Evolutionary conservation across 345 rosid genomes (phyloP).

Genomic region (Syzygium oleosum): DNA sequence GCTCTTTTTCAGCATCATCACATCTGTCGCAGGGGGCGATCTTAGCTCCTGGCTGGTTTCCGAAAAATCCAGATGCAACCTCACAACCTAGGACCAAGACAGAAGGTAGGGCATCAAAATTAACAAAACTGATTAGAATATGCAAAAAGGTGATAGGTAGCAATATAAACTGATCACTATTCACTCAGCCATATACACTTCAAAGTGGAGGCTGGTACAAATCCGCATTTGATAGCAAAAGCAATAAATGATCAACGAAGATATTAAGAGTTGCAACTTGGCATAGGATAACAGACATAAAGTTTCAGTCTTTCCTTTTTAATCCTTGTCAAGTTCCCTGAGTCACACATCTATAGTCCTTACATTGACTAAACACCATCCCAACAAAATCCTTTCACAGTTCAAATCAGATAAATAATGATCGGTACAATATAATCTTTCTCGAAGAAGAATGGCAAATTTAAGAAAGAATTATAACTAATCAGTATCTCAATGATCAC

Average conservation of each 20-base stretch:
- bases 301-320: background rate
- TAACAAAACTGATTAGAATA: background rate
- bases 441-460: background rate
- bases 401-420: background rate
- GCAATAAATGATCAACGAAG: background rate
- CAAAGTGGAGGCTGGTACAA: background rate
- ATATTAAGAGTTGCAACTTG: background rate
- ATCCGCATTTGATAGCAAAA: background rate
- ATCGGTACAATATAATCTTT: background rate
- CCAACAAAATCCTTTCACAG: background rate
- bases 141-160: background rate
- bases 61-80: conserved; percentile 61
- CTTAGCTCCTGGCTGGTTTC: conserved; percentile 22
- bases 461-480: background rate
- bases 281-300: background rate
- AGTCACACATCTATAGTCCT: background rate
- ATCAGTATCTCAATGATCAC: background rate
- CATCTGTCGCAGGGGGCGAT: conserved; percentile 4
- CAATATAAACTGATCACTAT: background rate
- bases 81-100: conserved; percentile 39
- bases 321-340: background rate
- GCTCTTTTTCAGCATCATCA: conserved; percentile 4
- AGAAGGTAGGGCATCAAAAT: background rate
- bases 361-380: background rate
- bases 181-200: background rate